Percentiles rank a stretch among this genome's conserved stretches.
Conservation (phyloP, 306 rosid species). For the Cucumis melo region DNA sequence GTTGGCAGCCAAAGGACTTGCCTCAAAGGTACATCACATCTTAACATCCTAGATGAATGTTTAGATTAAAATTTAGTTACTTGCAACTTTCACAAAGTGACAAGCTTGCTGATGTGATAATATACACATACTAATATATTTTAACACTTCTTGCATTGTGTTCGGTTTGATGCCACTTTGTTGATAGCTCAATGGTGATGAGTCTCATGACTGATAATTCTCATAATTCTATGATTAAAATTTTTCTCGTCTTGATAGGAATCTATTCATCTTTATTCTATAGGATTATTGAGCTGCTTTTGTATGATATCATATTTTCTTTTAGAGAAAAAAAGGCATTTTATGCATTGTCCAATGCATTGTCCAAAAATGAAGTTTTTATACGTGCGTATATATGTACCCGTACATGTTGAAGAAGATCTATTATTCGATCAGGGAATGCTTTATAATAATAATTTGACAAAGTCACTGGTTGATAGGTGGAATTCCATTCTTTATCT, state of each 20-base stretch:
- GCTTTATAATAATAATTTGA: not conserved
- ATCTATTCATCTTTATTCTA: too few species aligned
- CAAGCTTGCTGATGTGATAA: not conserved
- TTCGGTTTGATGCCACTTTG: too few species aligned
- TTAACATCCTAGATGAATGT: not conserved
- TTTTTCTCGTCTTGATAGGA: too few species aligned
- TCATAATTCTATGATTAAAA: too few species aligned
- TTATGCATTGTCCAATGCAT: constrained; percentile 3
- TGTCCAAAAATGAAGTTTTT: not conserved
- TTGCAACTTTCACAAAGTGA: not conserved
- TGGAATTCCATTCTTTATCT: not conserved
- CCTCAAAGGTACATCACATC: constrained; percentile 50
- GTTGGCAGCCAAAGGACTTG: constrained; percentile 69
- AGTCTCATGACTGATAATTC: too few species aligned
- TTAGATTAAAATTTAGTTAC: not conserved
- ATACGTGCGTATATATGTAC: not conserved
- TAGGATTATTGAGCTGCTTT: too few species aligned
- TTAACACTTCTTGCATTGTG: not conserved
- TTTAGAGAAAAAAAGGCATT: not conserved
- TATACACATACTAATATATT: not conserved
- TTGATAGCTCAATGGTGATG: too few species aligned
- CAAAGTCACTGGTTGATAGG: not conserved
- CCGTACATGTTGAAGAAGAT: not conserved
- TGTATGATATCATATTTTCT: too few species aligned
- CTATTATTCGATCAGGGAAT: not conserved